Conservation (phyloP, 2,329 filamentous ascomycete genomes). For the Clonostachys rosea region DNA sequence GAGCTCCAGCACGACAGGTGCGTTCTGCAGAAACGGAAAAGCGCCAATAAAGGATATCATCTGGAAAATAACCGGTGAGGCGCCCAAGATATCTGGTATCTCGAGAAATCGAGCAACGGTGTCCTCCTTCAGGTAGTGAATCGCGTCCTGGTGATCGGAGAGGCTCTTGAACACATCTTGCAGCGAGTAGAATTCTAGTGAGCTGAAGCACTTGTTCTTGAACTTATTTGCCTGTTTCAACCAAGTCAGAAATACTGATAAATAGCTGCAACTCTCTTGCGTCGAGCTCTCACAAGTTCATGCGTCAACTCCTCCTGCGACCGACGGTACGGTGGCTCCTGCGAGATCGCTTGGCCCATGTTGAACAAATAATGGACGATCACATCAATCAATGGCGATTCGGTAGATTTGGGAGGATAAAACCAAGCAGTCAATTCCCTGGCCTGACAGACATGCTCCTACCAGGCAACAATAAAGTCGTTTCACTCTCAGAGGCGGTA, state of each 20-base stretch:
- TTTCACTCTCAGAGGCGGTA: too few relatives aligned
- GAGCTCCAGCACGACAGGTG: constrained; percentile 64
- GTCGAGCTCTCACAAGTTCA: constrained; percentile 37
- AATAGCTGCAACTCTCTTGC: neutral
- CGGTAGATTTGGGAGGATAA: neutral
- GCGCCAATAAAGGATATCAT: constrained; percentile 68
- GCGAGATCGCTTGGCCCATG: constrained; percentile 50
- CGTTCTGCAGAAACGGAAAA: constrained; percentile 68
- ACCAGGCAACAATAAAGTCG: too few relatives aligned
- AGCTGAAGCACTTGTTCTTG: constrained; percentile 65
- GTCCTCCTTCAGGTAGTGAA: constrained; percentile 63
- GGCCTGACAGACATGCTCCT: too few relatives aligned
- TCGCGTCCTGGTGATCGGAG: constrained; percentile 56
- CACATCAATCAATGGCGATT: neutral
- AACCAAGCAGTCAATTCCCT: neutral
- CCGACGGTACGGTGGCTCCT: constrained; percentile 33
- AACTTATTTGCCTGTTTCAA: constrained; percentile 52
- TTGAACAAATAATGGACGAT: constrained; percentile 11
- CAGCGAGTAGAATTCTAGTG: constrained; percentile 69
- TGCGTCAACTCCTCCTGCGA: constrained; percentile 47
- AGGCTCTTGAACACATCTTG: constrained; percentile 69
- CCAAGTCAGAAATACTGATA: constrained; percentile 1
- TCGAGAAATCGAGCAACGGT: constrained; percentile 69
- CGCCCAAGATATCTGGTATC: constrained; percentile 64
- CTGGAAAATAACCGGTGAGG: constrained; percentile 65